Base-by-base conservation (phyloP, 106 monocot genomes). In the Allium cepa region DNA sequence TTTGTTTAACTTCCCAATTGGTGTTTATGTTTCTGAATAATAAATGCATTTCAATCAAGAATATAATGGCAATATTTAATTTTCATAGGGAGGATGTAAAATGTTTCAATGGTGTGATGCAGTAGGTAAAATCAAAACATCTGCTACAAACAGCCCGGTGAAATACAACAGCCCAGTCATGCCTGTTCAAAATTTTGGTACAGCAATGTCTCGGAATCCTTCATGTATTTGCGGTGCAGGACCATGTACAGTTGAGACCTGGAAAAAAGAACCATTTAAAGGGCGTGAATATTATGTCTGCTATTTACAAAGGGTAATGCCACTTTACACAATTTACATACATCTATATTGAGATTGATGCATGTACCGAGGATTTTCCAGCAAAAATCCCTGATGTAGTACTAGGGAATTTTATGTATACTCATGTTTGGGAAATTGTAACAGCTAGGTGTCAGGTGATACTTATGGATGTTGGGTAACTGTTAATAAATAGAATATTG, bases 41-140 rank as follows among this genome's bases (percentile, higher is more conserved):
- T 36, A 36, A 36, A 5, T 36, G 3, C 1, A 36, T 36, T 36
- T 36, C 36, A 36, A 36, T 36, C 36, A 36, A 36, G 36, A 36
- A 36, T 36, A 36, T 36, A 36, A 36, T 36, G 36, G 36, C 36
- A 36, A 36, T 36, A 5, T 36, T 36, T 36, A 5, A 36, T 36
- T 36, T 22, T 36, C 36, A 5, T 36, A 36, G 36, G 36, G 36
- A 36, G 36, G 36, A 36, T 36, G 36, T 36, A 36, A 55, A 55
- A 55, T 66, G 50, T 66, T 66, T 52, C 66, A 66, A 26, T 66
- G 66, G 66, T 66, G 66, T 26, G 52, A 66, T 48, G 66, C 49
- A 26, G 15, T 48, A 6, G 64, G 64, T 8, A 64, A 64, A 64
- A 64, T 16, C 17, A 27, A 17, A 49, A 10, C 66, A 26, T 4